Conservation (phyloP, 2,329 filamentous ascomycete species). For the Paecilomyces sp. region DNA sequence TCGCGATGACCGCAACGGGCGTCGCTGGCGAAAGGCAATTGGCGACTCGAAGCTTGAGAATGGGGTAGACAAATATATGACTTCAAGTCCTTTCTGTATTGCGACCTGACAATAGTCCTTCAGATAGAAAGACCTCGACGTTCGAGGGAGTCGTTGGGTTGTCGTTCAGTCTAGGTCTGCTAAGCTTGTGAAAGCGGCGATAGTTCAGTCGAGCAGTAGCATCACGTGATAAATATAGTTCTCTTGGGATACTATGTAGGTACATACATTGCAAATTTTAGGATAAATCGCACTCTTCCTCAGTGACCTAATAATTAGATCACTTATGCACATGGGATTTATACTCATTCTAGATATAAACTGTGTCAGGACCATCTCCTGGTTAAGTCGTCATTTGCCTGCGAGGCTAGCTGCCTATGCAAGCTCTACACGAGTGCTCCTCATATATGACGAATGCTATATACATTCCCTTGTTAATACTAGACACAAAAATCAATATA, state of each 20-base stretch:
- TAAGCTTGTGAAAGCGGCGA: background rate
- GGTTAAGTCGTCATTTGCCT: background rate
- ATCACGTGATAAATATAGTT: background rate
- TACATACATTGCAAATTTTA: too few relatives aligned
- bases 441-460: background rate
- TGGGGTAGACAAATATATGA: background rate
- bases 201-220: background rate
- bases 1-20: too few relatives aligned
- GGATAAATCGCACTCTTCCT: too few relatives aligned
- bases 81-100: background rate
- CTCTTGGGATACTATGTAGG: too few relatives aligned
- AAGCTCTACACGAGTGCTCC: background rate
- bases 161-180: background rate
- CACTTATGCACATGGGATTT: too few relatives aligned
- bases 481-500: background rate
- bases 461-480: background rate
- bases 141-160: background rate
- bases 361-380: too few relatives aligned
- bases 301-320: too few relatives aligned
- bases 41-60: background rate
- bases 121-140: background rate
- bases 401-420: background rate
- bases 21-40: background rate
- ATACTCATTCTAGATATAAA: too few relatives aligned
- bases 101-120: background rate